Evolutionary conservation across 345 rosid species (phyloP), one percentile per base, ranked within the genome.

Genomic region (Nephelium lappaceum): DNA sequence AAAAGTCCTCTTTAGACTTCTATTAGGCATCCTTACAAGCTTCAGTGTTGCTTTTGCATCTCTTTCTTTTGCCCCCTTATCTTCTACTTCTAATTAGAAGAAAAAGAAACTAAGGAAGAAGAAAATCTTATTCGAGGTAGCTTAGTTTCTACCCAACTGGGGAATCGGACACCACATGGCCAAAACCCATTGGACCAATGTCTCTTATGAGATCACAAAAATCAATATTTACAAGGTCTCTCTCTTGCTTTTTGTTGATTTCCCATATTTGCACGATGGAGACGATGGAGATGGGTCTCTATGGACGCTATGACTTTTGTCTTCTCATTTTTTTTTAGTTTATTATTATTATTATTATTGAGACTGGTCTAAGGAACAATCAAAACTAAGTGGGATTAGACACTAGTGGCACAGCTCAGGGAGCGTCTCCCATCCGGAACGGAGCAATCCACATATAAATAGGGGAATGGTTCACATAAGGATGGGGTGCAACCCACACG

Each of bases 61-160:
- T 14, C 65, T 81, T 68, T n/a, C 87, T 31, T 58, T 31, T 11
- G 69, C 77, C 76, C 82, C 82, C 85, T 49, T 27, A 27, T 78
- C 88, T 11, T 43, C 85, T 21, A 41, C 91, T 4, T 24, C 81
- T 8, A 84, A 83, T 74, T 18, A 87, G 31, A 82, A 65, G 43
- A 89, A 85, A 57, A 86, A 87, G 2, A 91, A 85, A 82, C 84
- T 89, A 66, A 93, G 77, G 67, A 97, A 88, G 95, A 94, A 89
- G 93, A 96, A 94, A 89, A 97, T 94, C 80, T 77, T 97, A n/a
- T 88, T 94, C 84, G 98, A 97, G 79, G 98, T 94, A 11, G 96
- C 93, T 72, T 97, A 92, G 88, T 94, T 93, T 75, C 83, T 97
- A 74, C 98, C 99, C 61, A 89, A 92, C 43, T 93, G 98, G 98